Evolutionary conservation across 345 rosid species (phyloP).

Genomic region (Arabidopsis suecica): DNA sequence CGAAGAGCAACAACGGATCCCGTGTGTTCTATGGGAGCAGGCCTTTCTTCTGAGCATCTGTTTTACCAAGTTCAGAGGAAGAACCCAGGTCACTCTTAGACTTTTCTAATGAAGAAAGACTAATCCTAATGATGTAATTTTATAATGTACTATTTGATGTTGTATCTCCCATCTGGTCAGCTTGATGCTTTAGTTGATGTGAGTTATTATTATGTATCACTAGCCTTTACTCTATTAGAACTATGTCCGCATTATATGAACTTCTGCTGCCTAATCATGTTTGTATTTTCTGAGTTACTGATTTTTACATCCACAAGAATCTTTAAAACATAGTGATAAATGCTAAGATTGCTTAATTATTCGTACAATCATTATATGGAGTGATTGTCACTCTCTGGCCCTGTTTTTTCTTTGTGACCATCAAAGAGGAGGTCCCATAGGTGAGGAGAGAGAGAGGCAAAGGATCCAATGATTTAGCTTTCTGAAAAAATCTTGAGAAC

Average conservation of each 20-base stretch:
- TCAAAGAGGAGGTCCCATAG: slow-evolving; percentile 33
- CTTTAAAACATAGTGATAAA: slow-evolving; percentile 41
- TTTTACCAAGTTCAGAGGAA: slow-evolving; percentile 52
- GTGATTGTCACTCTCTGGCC: slow-evolving; percentile 41
- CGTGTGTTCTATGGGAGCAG: slow-evolving; percentile 99
- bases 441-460: slow-evolving; percentile 25
- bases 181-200: slow-evolving; percentile 52
- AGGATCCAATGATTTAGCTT: slow-evolving; percentile 48
- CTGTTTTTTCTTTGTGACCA: slow-evolving; percentile 30
- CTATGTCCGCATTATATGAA: slow-evolving; percentile 55
- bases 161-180: slow-evolving; percentile 63
- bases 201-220: slow-evolving; percentile 56
- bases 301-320: slow-evolving; percentile 46
- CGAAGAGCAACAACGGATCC: slow-evolving; percentile 73
- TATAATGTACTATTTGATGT: slow-evolving; percentile 63
- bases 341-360: slow-evolving; percentile 45
- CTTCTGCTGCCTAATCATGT: slow-evolving; percentile 43
- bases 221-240: slow-evolving; percentile 50
- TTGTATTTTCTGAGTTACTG: slow-evolving; percentile 22
- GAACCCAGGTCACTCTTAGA: slow-evolving; percentile 73
- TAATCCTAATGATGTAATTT: slow-evolving; percentile 70
- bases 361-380: slow-evolving; percentile 26
- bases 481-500: slow-evolving; percentile 33
- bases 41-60: slow-evolving; percentile 85
- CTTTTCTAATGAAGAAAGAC: slow-evolving; percentile 60